Base-by-base conservation (phyloP, 345 rosid species). In the Corymbia maculata region DNA sequence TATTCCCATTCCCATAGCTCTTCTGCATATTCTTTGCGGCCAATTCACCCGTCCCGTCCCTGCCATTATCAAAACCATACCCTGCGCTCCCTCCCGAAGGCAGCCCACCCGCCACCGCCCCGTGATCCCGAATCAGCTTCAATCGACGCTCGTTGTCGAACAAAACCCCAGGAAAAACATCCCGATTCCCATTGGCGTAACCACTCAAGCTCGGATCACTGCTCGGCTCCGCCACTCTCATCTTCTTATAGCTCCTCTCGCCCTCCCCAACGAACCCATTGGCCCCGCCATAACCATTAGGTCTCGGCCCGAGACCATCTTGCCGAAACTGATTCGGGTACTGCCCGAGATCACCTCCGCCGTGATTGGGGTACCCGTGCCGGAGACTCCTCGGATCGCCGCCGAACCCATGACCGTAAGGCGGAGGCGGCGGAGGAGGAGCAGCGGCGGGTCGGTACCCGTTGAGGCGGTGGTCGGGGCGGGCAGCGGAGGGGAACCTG, bases 51-150 rank as follows among this genome's bases (percentile, higher is more conserved):
- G 52, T 45, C 49, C 64, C 28, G 24, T 66, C 51, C 52, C 87
- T 85, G 86, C 36, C 49, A 14, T 6, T 36, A 70, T 88, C 89
- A 26, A 64, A 86, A 52, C 52, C 79, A 75, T 53, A 52, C 32
- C n/a, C 85, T 3, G 50, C 51, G 24, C 47, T n/a, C 75, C 50
- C 86, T 68, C 24, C 82, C 57, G 19, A 91, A 57, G 66, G 66
- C n/a, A 36, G 42, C 42, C 42, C 6, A 21, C 45, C 80, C 0
- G 1, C 80, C 24, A 42, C 89, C 80, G 90, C 92, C 57, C 99
- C 99, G 55, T 97, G 98, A 89, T 97, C 98, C 32, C 94, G 94
- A 47, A 97, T 95, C 91, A 96, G 92, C 95, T 94, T 95, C 93
- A 96, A 91, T 89, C 99, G 92, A 70, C 98, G 96, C 89, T 96